These are phyloP conservation scores for Cytospora leucostoma DNA, from an alignment of 2,329 filamentous ascomycete genomes.

Conservation along the genomic window DNA sequence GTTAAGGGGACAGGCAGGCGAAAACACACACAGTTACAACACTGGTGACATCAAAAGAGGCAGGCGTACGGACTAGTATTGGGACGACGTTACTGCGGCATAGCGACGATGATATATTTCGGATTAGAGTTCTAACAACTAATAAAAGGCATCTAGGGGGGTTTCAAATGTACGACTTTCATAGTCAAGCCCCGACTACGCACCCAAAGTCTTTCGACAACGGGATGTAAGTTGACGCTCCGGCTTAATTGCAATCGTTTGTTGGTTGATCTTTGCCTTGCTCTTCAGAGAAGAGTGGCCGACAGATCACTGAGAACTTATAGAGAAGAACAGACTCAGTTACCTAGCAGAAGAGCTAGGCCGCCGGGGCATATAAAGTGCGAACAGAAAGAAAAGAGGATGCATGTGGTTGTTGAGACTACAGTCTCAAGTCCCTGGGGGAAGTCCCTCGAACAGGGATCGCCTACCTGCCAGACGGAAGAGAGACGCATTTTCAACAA, in stretches of 20 bases:
- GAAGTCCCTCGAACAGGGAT: background rate
- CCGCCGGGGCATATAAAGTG: constrained; percentile 53
- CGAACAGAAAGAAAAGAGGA: constrained; percentile 2
- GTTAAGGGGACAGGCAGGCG: constrained; percentile 8
- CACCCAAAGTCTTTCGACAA: constrained; percentile 75
- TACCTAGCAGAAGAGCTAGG: constrained; percentile 55
- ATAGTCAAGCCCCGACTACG: constrained; percentile 97
- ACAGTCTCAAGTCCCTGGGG: background rate
- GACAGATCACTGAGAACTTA: constrained; percentile 83
- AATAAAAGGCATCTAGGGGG: too few species aligned
- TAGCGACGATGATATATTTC: background rate
- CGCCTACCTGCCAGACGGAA: background rate
- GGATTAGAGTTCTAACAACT: background rate
- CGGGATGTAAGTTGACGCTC: constrained; percentile 85
- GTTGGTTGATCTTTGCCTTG: constrained; percentile 69
- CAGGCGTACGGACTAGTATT: background rate
- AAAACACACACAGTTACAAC: background rate
- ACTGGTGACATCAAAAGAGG: background rate
- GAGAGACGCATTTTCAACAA: background rate
- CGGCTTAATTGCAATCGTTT: constrained; percentile 95
- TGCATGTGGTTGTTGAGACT: background rate
- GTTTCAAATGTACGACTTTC: constrained; percentile 71
- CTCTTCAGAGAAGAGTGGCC: constrained; percentile 38
- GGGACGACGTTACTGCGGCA: background rate
- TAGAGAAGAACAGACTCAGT: constrained; percentile 61